phyloP scores from a whole-genome alignment of 768 basidiomycete genomes.

The Kwoniella sp. region DNA sequence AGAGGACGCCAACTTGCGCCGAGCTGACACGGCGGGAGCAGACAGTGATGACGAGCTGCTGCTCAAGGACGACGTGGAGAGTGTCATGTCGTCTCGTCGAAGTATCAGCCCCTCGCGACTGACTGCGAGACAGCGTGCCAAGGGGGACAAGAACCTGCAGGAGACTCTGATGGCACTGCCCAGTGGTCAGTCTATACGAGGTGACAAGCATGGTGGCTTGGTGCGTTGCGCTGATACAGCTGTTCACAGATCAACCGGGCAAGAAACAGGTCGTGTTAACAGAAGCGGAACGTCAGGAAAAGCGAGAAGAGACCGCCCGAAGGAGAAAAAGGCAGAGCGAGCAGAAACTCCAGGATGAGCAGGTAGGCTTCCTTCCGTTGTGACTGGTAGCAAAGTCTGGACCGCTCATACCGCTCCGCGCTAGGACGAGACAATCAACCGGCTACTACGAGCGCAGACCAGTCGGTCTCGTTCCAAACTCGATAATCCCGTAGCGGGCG shows the following conservation, averaged over 20 bases:
- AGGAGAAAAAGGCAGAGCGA: constrained; percentile 46
- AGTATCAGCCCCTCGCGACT: constrained; percentile 33
- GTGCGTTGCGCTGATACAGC: not conserved
- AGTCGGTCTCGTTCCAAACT: constrained; percentile 38
- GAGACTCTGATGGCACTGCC: constrained; percentile 39
- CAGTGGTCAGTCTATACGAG: constrained; percentile 27
- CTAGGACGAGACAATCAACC: constrained; percentile 49
- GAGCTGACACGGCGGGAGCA: no score
- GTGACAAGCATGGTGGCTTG: not conserved
- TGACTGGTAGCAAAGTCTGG: not conserved
- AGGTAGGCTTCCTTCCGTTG: constrained; percentile 38
- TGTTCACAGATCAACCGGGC: constrained; percentile 16
- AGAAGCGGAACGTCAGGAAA: constrained; percentile 40
- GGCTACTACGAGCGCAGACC: constrained; percentile 47
- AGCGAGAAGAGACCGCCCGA: constrained; percentile 46
- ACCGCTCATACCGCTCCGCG: not conserved
- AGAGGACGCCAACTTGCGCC: not conserved
- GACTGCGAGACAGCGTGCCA: constrained; percentile 47
- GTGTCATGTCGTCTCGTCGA: constrained; percentile 6
- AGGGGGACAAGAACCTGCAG: constrained; percentile 39
- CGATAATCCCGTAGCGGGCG: constrained; percentile 21
- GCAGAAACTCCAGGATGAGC: constrained; percentile 48
- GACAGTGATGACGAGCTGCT: constrained; percentile 24
- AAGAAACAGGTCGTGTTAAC: constrained; percentile 43
- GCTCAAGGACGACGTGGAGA: constrained; percentile 5